Evolutionary conservation across 2,329 filamentous ascomycete species (phyloP), one percentile per base, ranked within the genome.

Genomic region (Juglanconis oblonga): DNA sequence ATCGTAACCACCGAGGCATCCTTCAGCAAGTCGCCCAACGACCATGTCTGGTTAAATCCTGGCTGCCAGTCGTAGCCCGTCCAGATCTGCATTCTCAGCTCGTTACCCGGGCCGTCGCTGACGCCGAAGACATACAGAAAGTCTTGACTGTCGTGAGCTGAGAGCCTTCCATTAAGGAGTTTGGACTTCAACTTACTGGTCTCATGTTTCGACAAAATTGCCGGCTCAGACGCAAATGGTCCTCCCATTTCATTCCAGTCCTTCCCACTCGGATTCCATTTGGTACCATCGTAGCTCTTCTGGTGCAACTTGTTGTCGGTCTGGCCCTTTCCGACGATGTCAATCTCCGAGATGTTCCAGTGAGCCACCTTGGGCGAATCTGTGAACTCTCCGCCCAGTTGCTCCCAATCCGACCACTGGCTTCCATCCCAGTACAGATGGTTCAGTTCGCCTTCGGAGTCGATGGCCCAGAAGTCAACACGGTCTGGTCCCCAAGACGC

Each of bases 51-150:
- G 4, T 54, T 13, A 10, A 54, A 54, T 29, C 52, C 40, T n/a
- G 52, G 52, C 52, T 54, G 52, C 52, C 52, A 54, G 9, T 54
- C 52, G 11, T 54, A 54, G 29, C 40, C 52, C 32, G 52, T 54
- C 52, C 52, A 54, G 29, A 54, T 45, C 10, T 44, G 52, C 14
- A 52, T 52, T 17, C 51, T 52, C 17, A 54, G 29, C 24, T 45
- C 52, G 6, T 45, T 8, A 24, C 17, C 38, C 14, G 24, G 24
- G 24, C 24, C 24, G 24, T 54, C 38, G 24, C 31, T 35, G 31
- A 54, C 33, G 40, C 40, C 52, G 36, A 54, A 54, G 40, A 54
- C 14, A 14, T 54, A 54, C 38, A 54, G 40, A 14, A 44, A 54
- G 40, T 54, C 52, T 54, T n/a, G 2, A n/a, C 4, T 32, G 33